These are phyloP conservation scores for Haematococcus sp. DNA, from an alignment of 139 green algal species.

Conservation along the genomic window DNA sequence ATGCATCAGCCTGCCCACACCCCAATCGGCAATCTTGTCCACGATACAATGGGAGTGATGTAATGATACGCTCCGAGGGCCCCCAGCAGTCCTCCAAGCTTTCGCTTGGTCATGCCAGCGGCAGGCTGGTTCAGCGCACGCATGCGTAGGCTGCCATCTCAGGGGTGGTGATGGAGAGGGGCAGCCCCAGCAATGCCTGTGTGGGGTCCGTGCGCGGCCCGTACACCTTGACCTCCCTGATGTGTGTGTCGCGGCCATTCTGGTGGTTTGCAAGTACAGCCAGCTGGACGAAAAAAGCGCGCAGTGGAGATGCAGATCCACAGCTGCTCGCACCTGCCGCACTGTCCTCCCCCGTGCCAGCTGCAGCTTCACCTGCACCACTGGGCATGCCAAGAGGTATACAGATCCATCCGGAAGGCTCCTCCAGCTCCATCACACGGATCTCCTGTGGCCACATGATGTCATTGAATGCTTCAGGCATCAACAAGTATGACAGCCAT, in stretches of 20 bases:
- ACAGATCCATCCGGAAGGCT: constrained; percentile 86
- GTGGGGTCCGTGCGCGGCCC: constrained; percentile 43
- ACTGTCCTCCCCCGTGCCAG: neutral
- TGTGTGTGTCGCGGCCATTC: constrained; percentile 95
- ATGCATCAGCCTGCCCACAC: too few species aligned
- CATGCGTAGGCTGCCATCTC: constrained; percentile 1
- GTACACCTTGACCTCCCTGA: constrained; percentile 82
- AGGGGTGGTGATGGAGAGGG: neutral
- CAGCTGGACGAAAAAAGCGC: constrained; percentile 61
- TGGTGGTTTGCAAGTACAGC: constrained; percentile 93
- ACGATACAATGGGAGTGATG: too few species aligned
- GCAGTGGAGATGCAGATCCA: constrained; percentile 11
- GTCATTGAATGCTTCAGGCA: neutral
- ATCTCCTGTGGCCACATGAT: constrained; percentile 63
- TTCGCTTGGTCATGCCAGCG: too few species aligned
- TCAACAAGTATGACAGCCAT: too few species aligned
- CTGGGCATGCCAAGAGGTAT: constrained; percentile 53
- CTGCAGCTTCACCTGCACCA: neutral
- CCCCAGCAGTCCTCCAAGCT: too few species aligned
- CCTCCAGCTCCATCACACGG: constrained; percentile 70
- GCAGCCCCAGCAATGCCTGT: constrained; percentile 4
- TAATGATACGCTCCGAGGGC: too few species aligned
- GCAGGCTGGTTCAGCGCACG: neutral
- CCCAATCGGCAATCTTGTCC: too few species aligned
- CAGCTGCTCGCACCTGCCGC: neutral